Conservation (phyloP, 768 basidiomycete genomes). For the Suillus paluster region DNA sequence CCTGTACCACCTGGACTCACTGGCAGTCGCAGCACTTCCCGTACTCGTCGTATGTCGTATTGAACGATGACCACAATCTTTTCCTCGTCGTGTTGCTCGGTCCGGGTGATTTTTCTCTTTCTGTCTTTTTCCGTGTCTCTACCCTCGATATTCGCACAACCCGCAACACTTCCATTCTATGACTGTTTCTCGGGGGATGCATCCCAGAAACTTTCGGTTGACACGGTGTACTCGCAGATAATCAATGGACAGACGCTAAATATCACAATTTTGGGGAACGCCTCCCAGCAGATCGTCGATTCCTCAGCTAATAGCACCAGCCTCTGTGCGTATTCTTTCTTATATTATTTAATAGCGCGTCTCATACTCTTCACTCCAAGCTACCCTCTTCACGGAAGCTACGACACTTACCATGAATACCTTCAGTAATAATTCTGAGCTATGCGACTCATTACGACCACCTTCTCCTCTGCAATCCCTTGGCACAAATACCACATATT, state of each 20-base stretch:
- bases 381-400: conserved; percentile 87
- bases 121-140: conserved; percentile 21
- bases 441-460: conserved; percentile 82
- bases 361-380: conserved; percentile 41
- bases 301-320: conserved; percentile 62
- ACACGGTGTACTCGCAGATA: conserved; percentile 76
- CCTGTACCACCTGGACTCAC: not conserved
- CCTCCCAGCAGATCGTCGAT: conserved; percentile 61
- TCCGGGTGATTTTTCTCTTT: conserved; percentile 8
- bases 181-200: conserved; percentile 69
- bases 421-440: conserved; percentile 69
- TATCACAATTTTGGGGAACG: conserved; percentile 72
- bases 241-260: conserved; percentile 57
- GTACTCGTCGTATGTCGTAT: conserved; percentile 22
- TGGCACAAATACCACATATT: conserved; percentile 51
- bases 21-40: conserved; percentile 5
- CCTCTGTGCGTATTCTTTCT: conserved; percentile 54
- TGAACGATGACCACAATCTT: conserved; percentile 26
- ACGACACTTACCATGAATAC: conserved; percentile 79
- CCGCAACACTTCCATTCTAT: conserved; percentile 62
- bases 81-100: conserved; percentile 13
- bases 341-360: conserved; percentile 9
- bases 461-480: conserved; percentile 67
- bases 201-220: conserved; percentile 64
- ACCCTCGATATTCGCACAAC: conserved; percentile 49